Evolutionary conservation across 2,329 filamentous ascomycete genomes (phyloP), one percentile per base, ranked within the genome.

Genomic region (Taxawa tesnikishii): DNA sequence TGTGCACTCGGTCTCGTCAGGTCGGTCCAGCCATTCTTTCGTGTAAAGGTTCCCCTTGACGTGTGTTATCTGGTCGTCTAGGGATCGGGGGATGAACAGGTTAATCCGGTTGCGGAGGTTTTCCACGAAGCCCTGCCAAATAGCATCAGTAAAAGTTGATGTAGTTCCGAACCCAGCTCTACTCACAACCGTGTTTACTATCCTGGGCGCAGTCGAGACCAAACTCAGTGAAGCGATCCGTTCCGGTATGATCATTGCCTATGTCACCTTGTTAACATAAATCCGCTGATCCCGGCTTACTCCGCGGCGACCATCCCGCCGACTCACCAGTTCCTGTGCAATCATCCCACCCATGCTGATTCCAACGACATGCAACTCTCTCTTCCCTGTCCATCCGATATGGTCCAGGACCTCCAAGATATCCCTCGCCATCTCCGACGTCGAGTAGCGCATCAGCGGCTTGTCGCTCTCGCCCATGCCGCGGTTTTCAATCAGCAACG

Each of bases 341-440:
- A 94, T 88, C 85, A 94, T 93, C 48, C 85, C 84, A 41, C 84
- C 84, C 70, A 93, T 81, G 37, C 78, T 83, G 42, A 88, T 75
- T 34, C 84, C 85, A 19, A 81, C 64, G 32, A 92, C 53, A 58
- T 94, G 75, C 10, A 79, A 43, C 31, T 71, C 51, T 62, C 66
- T 58, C 45, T 63, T 45, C 49, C 66, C 41, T 33, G 55, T 74
- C 81, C 82, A 92, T 40, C 73, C 75, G 7, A 90, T 52, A 45
- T 81, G 70, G 42, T 76, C 68, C 13, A 73, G 47, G 12, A 90
- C 60, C 46, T 90, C 82, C 41, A 87, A 50, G 15, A 72, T 56
- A 57, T 94, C 85, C 38, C 66, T 70, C 14, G 85, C 85, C 84
- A 94, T 92, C 45, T 83, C 79, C 24, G 70, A 77, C 3, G 84